Evolutionary conservation across 2,329 filamentous ascomycete genomes (phyloP).

Genomic region (Neospermospora avenae): DNA sequence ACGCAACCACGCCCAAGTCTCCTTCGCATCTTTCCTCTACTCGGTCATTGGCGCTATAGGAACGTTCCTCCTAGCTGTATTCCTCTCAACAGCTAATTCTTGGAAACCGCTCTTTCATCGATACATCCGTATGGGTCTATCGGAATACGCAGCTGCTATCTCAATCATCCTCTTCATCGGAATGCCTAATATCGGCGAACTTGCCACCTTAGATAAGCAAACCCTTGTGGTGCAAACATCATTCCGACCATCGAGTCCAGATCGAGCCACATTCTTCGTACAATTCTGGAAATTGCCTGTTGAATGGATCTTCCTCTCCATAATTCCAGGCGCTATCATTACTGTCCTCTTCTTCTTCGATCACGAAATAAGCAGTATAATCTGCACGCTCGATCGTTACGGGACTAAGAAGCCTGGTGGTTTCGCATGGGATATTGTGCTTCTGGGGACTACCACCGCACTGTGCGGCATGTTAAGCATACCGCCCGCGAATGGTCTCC

Average conservation of each 20-base stretch:
- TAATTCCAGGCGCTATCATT: conserved; percentile 61
- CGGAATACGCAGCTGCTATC: conserved; percentile 64
- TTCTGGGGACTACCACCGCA: conserved; percentile 60
- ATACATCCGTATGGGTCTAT: conserved; percentile 57
- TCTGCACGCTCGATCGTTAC: conserved; percentile 60
- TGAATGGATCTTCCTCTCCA: conserved; percentile 57
- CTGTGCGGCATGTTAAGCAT: conserved; percentile 64
- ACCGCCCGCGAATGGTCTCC: conserved; percentile 61
- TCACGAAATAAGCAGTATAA: conserved; percentile 67
- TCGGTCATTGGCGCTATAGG: conserved; percentile 61
- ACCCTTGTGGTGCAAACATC: conserved; percentile 53
- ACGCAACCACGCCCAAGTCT: conserved; percentile 53
- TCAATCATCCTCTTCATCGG: conserved; percentile 64
- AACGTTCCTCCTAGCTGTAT: conserved; percentile 59
- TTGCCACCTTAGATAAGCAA: conserved; percentile 55
- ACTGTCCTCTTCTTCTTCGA: conserved; percentile 69
- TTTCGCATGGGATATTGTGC: conserved; percentile 61
- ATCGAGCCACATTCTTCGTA: conserved; percentile 55
- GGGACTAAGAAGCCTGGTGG: conserved; percentile 59
- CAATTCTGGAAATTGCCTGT: conserved; percentile 60
- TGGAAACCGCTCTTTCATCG: conserved; percentile 61
- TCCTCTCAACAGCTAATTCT: conserved; percentile 57
- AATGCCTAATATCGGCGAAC: conserved; percentile 58
- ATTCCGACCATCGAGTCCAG: conserved; percentile 55
- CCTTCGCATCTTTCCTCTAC: conserved; percentile 62